A percentile compares a stretch with the other conserved stretches of the same genome.
Evolutionary conservation across 2,329 filamentous ascomycete species (phyloP).

Genomic region (Penicillium aurantiogriseum): DNA sequence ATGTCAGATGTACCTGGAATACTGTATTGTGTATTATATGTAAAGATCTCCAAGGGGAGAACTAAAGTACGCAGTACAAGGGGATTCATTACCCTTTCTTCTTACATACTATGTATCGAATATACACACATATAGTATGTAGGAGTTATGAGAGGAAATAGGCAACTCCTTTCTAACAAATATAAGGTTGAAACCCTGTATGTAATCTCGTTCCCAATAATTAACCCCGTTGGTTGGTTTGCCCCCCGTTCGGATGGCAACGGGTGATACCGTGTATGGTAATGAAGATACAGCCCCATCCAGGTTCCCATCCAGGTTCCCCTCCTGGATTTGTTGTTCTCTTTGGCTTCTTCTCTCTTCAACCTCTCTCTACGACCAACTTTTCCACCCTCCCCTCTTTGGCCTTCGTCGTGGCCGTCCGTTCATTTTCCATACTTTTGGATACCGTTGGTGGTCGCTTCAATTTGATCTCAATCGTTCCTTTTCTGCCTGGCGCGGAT

Average conservation of each 20-base stretch:
- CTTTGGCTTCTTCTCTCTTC: constrained; percentile 11
- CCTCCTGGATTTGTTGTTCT: constrained; percentile 15
- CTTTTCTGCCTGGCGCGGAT: constrained; percentile 28
- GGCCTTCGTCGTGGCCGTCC: constrained; percentile 31
- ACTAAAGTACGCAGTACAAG: neutral
- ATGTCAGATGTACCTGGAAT: neutral
- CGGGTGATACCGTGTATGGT: constrained; percentile 5
- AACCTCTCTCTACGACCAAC: constrained; percentile 19
- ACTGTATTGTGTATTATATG: neutral
- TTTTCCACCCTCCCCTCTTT: constrained; percentile 13
- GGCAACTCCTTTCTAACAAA: neutral
- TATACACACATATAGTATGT: too few species aligned
- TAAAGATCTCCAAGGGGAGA: neutral
- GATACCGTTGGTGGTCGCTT: constrained; percentile 7
- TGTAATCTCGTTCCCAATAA: neutral
- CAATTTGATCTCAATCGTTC: constrained; percentile 3
- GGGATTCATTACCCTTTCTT: neutral
- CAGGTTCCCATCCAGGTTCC: neutral
- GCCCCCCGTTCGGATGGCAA: neutral
- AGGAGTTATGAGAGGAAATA: neutral
- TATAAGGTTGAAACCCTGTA: neutral
- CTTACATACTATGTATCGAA: too few species aligned
- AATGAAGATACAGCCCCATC: neutral
- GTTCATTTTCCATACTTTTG: constrained; percentile 16
- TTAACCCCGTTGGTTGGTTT: neutral